A percentile compares a stretch with the other conserved stretches of the same genome.
phyloP scores from a whole-genome alignment of 148 eudicot genomes.

The Bassia scoparia region DNA sequence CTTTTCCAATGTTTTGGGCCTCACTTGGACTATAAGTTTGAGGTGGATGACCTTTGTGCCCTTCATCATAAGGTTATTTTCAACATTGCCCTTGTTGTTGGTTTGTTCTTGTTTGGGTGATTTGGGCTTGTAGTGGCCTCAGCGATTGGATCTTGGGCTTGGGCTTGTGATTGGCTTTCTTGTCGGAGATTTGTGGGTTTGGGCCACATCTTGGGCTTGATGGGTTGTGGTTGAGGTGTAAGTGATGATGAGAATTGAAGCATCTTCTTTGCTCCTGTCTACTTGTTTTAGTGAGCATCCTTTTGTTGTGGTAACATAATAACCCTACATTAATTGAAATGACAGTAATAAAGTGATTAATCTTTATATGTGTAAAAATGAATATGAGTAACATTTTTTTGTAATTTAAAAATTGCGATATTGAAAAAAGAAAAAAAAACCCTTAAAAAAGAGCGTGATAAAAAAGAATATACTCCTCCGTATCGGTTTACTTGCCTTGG shows the following conservation, averaged over 20 bases:
- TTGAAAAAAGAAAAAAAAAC: background rate
- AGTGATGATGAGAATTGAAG: conserved; percentile 59
- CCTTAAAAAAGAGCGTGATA: too few relatives aligned
- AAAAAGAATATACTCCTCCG: background rate
- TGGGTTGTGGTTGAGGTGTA: conserved; percentile 66
- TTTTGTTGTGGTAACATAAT: conserved; percentile 79
- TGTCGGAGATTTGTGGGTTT: background rate
- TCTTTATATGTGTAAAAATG: too few relatives aligned
- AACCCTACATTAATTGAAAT: conserved; percentile 51
- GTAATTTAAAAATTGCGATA: too few relatives aligned
- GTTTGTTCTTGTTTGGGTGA: background rate
- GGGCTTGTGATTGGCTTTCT: background rate
- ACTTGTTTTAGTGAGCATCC: conserved; percentile 83
- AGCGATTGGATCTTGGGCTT: background rate
- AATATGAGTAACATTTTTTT: too few relatives aligned
- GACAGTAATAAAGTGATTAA: too few relatives aligned
- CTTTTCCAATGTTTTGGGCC: conserved; percentile 1
- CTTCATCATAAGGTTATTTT: background rate
- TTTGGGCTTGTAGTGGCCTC: conserved; percentile 11
- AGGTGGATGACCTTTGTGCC: conserved; percentile 2
- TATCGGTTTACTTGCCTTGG: conserved; percentile 38
- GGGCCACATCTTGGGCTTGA: conserved; percentile 18
- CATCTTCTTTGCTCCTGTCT: conserved; percentile 67
- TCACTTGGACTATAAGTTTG: conserved; percentile 8
- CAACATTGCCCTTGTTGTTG: background rate